A percentile compares a stretch with the other conserved stretches of the same genome.
phyloP scores from a whole-genome alignment of 2,329 filamentous ascomycete species.

The Diaporthe helianthi region DNA sequence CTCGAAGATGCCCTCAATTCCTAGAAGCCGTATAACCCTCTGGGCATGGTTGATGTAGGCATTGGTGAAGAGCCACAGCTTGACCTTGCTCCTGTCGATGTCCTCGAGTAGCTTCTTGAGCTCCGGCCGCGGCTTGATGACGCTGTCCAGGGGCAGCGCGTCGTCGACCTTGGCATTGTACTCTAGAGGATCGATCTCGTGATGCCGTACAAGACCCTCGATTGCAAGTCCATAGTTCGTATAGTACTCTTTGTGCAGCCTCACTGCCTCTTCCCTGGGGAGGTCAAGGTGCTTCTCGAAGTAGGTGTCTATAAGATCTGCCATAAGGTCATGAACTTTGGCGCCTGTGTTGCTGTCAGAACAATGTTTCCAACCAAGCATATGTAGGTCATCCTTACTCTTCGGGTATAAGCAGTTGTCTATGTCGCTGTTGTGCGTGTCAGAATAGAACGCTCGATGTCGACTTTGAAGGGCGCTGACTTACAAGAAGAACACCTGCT shows the following conservation, averaged over 20 bases:
- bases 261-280: slow-evolving; percentile 77
- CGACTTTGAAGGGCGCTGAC: slow-evolving; percentile 30
- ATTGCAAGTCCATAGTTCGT: slow-evolving; percentile 96
- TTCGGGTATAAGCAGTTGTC: slow-evolving; percentile 97
- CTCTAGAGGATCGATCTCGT: slow-evolving; percentile 92
- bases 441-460: slow-evolving; percentile 47
- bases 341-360: slow-evolving; percentile 57
- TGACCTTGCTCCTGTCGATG: slow-evolving; percentile 84
- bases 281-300: slow-evolving; percentile 76
- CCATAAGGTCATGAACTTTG: slow-evolving; percentile 90
- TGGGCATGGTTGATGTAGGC: slow-evolving; percentile 90
- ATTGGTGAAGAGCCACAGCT: slow-evolving; percentile 94
- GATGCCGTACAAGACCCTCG: slow-evolving; percentile 90
- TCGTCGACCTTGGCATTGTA: slow-evolving; percentile 97
- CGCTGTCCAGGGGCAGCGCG: slow-evolving; percentile 82
- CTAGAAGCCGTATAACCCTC: slow-evolving; percentile 80
- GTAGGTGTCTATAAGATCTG: slow-evolving; percentile 74
- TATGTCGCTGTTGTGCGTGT: slow-evolving; percentile 79
- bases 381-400: slow-evolving; percentile 58
- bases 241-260: slow-evolving; percentile 92
- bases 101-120: slow-evolving; percentile 80
- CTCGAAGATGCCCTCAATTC: slow-evolving; percentile 88
- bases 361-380: not conserved
- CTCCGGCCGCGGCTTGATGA: slow-evolving; percentile 80
- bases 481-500: slow-evolving; percentile 55